Conservation (phyloP, 1,139 yeast genomes). For the Kazachstania sp. region DNA sequence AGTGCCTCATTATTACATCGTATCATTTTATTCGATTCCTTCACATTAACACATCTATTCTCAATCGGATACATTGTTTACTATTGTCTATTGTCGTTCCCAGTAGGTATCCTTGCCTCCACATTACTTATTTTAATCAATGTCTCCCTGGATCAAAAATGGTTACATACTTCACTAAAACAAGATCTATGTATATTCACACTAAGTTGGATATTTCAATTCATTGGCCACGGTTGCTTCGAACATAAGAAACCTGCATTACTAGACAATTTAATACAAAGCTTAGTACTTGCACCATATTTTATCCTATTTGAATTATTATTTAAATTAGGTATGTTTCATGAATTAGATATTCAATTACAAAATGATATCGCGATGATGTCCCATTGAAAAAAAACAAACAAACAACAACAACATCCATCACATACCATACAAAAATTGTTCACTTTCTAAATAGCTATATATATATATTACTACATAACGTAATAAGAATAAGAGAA, state of each 20-base stretch:
- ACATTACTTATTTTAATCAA: slow-evolving; percentile 27
- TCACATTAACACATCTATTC: slow-evolving; percentile 31
- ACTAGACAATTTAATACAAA: slow-evolving; percentile 72
- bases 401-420: too few relatives aligned
- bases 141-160: slow-evolving; percentile 14
- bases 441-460: too few relatives aligned
- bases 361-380: slow-evolving; percentile 35
- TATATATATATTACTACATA: too few relatives aligned
- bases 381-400: not conserved
- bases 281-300: slow-evolving; percentile 83
- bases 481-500: not conserved
- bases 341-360: slow-evolving; percentile 49
- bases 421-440: too few relatives aligned
- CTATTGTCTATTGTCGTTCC: slow-evolving; percentile 36
- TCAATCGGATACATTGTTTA: slow-evolving; percentile 38
- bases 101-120: slow-evolving; percentile 38
- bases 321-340: slow-evolving; percentile 55
- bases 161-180: slow-evolving; percentile 8
- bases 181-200: slow-evolving; percentile 35
- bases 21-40: slow-evolving; percentile 16
- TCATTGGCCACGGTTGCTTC: slow-evolving; percentile 76
- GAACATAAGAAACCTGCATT: slow-evolving; percentile 85
- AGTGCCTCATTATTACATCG: slow-evolving; percentile 39
- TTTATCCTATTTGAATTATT: slow-evolving; percentile 76
- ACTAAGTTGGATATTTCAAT: slow-evolving; percentile 73